Conservation (phyloP, 2,329 filamentous ascomycete genomes). For the Aureobasidium musti region DNA sequence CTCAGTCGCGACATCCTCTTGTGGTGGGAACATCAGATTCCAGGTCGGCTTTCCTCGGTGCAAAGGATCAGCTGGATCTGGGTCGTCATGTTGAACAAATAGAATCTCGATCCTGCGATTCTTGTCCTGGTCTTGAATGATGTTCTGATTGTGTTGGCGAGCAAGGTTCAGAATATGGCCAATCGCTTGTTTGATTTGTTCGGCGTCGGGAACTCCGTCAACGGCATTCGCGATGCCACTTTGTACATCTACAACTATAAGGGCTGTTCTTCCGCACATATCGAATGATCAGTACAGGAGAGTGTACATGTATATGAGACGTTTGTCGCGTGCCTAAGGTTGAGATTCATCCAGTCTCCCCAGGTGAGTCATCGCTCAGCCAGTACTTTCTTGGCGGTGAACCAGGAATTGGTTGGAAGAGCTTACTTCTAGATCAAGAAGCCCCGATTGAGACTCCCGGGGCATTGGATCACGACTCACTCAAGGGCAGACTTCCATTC, state of each 20-base stretch:
- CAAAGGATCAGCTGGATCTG: background rate
- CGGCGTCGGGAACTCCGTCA: background rate
- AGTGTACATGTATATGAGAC: no score
- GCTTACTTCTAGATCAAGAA: no score
- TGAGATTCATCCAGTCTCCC: no score
- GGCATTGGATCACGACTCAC: no score
- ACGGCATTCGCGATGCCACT: background rate
- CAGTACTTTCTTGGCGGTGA: no score
- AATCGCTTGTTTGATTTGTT: background rate
- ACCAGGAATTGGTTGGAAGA: no score
- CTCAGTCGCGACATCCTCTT: background rate
- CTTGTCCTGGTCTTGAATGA: fast-evolving
- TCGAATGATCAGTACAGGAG: no score
- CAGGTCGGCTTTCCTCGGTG: background rate
- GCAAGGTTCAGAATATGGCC: background rate
- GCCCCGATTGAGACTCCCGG: no score
- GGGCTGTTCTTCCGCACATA: background rate
- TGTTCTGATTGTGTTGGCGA: background rate
- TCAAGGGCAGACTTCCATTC: no score
- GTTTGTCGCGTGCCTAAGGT: no score
- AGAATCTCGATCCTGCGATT: background rate
- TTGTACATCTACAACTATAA: background rate
- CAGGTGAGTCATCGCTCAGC: no score
- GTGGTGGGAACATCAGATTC: background rate
- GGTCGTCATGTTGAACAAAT: slow-evolving; percentile 7